Evolutionary conservation across 306 rosid genomes (phyloP).

Genomic region (Spatholobus suberectus): DNA sequence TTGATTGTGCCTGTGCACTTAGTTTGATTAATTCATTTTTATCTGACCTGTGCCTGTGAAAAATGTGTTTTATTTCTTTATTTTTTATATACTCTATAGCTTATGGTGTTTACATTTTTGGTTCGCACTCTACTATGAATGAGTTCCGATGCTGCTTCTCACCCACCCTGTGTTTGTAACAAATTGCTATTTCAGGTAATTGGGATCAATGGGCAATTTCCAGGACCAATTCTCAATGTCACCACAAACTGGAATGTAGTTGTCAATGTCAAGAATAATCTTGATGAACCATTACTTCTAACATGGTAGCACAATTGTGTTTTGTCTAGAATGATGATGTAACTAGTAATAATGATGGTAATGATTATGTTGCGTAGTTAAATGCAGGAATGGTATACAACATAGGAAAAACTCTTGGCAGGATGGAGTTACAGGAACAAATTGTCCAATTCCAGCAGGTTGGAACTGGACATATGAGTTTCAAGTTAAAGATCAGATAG

Average conservation of each 20-base stretch:
- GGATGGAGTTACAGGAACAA: conserved; percentile 94
- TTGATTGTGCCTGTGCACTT: too few relatives aligned
- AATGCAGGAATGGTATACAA: conserved; percentile 87
- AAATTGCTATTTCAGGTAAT: conserved; percentile 66
- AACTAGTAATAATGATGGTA: conserved; percentile 34
- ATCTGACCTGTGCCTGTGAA: background rate
- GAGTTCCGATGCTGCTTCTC: background rate
- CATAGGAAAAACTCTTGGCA: conserved; percentile 94
- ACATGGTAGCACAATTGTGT: conserved; percentile 68
- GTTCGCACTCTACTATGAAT: background rate
- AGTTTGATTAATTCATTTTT: background rate
- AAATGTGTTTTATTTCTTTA: background rate
- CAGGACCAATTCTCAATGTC: conserved; percentile 81
- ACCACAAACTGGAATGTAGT: conserved; percentile 97
- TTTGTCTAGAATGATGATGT: conserved; percentile 9
- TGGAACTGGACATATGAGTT: conserved; percentile 96
- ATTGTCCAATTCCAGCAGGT: conserved; percentile 97
- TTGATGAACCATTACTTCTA: conserved; percentile 90
- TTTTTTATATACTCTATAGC: background rate
- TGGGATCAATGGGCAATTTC: conserved; percentile 81
- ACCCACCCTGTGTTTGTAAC: conserved; percentile 9
- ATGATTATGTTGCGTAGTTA: conserved; percentile 49
- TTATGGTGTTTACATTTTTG: conserved; percentile 4
- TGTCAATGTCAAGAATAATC: conserved; percentile 82
- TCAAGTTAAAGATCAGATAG: conserved; percentile 98